Evolutionary conservation across 2,329 filamentous ascomycete species (phyloP).

Genomic region (Clonostachys byssicola): DNA sequence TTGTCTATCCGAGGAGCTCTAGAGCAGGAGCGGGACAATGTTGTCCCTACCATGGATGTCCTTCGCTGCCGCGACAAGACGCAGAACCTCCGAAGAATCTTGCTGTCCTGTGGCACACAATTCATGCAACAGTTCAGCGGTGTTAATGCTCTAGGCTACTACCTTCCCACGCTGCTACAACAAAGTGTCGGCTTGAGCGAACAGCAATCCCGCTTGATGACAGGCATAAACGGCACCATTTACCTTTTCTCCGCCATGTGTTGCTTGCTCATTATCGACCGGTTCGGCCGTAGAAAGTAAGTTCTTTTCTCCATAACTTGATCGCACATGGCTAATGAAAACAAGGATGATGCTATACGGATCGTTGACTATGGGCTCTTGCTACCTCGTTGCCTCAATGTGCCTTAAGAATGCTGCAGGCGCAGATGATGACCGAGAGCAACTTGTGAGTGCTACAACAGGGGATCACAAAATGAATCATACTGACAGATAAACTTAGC

Average conservation of each 20-base stretch:
- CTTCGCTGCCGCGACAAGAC: constrained; percentile 29
- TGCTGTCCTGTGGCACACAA: constrained; percentile 38
- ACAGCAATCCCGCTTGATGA: constrained; percentile 46
- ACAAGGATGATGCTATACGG: constrained; percentile 32
- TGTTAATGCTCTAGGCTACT: constrained; percentile 35
- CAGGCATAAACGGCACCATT: constrained; percentile 42
- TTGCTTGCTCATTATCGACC: constrained; percentile 31
- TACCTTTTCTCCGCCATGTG: constrained; percentile 27
- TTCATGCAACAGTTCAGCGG: constrained; percentile 41
- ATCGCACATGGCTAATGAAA: background rate
- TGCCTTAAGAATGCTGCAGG: constrained; percentile 15
- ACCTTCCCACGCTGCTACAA: constrained; percentile 51
- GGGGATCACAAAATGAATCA: background rate
- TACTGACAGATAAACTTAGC: constrained; percentile 7
- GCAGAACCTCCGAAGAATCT: constrained; percentile 26
- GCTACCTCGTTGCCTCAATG: constrained; percentile 29
- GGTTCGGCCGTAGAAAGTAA: constrained; percentile 31
- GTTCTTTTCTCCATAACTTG: background rate
- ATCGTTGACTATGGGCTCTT: constrained; percentile 22
- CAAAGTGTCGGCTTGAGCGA: constrained; percentile 49
- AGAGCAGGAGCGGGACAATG: constrained; percentile 23
- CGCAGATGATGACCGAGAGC: constrained; percentile 19
- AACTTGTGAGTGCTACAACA: constrained; percentile 10
- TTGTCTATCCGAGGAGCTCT: constrained; percentile 28
- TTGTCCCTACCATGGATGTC: constrained; percentile 22